A percentile compares a stretch with the other conserved stretches of the same genome.
Conservation (phyloP, 2,329 filamentous ascomycete genomes). For the Diaporthe sp. region DNA sequence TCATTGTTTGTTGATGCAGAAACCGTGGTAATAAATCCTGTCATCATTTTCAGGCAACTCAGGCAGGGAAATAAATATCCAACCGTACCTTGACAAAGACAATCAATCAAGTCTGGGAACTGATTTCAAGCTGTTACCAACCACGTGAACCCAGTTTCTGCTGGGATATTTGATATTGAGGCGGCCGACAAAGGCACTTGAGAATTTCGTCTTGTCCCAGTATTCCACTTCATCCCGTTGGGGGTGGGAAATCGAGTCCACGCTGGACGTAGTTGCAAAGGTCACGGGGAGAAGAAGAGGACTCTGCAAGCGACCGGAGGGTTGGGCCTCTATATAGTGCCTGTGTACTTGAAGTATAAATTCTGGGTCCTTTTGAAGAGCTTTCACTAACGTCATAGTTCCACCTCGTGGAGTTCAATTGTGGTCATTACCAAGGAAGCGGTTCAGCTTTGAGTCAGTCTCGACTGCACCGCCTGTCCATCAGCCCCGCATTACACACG, state of each 20-base stretch:
- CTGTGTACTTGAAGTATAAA: not conserved
- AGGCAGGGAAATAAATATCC: not conserved
- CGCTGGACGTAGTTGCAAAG: not conserved
- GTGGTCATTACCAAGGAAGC: conserved; percentile 17
- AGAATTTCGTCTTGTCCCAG: too few relatives aligned
- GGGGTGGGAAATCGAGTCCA: not conserved
- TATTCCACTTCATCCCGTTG: too few relatives aligned
- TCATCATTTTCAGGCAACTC: not conserved
- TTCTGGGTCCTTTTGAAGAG: conserved; percentile 12
- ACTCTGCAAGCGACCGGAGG: too few relatives aligned
- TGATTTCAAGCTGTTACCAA: not conserved
- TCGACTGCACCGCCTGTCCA: not conserved
- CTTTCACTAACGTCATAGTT: conserved; percentile 14
- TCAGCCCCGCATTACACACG: not conserved
- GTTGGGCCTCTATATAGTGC: not conserved
- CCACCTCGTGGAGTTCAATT: conserved; percentile 14
- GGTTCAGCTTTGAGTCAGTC: conserved; percentile 20
- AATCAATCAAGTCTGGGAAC: not conserved
- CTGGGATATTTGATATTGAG: not conserved
- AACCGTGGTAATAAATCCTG: conserved; percentile 30
- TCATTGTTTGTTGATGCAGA: conserved; percentile 35
- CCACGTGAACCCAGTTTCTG: not conserved
- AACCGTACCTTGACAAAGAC: not conserved
- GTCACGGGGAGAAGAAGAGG: not conserved
- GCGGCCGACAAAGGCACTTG: not conserved